Conservation (phyloP, 2,329 filamentous ascomycete species). For the Zopfia rhizophila region DNA sequence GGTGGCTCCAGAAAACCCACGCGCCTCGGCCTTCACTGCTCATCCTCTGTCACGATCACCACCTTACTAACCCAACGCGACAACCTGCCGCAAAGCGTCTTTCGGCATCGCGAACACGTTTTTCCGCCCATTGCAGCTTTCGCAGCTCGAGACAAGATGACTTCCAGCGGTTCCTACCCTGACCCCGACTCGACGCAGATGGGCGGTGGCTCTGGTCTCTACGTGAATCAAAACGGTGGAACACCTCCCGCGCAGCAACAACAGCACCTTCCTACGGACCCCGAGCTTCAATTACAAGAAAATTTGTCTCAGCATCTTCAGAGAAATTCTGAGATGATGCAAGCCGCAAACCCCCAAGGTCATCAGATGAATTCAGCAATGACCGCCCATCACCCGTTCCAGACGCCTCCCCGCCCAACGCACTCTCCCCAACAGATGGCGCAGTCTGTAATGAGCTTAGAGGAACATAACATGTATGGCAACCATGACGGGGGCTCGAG, state of each 20-base stretch:
- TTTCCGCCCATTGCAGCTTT: constrained; percentile 18
- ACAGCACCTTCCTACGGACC: constrained; percentile 40
- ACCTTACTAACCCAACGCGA: constrained; percentile 31
- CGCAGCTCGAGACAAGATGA: constrained; percentile 37
- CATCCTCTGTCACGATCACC: constrained; percentile 27
- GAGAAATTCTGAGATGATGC: constrained; percentile 44
- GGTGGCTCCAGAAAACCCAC: constrained; percentile 33
- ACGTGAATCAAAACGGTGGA: constrained; percentile 47
- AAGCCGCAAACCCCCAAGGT: constrained; percentile 36
- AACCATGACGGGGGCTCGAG: constrained; percentile 44
- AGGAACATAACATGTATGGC: constrained; percentile 45
- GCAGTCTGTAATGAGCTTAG: constrained; percentile 50
- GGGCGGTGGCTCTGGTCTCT: constrained; percentile 44
- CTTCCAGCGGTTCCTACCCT: constrained; percentile 40
- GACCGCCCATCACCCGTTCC: constrained; percentile 47
- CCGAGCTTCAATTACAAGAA: constrained; percentile 47
- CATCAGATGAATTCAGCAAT: constrained; percentile 41
- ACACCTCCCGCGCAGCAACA: constrained; percentile 43
- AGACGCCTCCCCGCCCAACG: constrained; percentile 45
- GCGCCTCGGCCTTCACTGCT: constrained; percentile 16
- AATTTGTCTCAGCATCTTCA: constrained; percentile 47
- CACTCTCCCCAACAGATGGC: constrained; percentile 54
- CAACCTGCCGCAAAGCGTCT: constrained; percentile 14
- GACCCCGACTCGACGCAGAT: constrained; percentile 46
- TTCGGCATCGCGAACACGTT: constrained; percentile 19